These are phyloP conservation scores for Trametes maxima DNA, from an alignment of 768 basidiomycete genomes.

Conservation along the genomic window DNA sequence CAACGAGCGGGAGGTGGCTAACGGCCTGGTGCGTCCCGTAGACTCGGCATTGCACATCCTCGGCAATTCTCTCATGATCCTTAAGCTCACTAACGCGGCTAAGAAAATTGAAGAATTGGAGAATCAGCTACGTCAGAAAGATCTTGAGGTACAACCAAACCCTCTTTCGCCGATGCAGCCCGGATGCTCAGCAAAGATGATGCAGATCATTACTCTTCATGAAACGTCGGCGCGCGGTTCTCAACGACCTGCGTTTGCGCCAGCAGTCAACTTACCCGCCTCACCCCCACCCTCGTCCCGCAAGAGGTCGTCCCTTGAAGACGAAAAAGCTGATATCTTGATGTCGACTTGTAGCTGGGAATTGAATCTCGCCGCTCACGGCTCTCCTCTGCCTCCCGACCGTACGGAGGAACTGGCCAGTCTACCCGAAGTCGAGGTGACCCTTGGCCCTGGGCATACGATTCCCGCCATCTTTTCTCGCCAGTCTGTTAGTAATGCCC, in stretches of 20 bases:
- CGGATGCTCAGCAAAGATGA: background rate
- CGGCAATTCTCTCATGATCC: background rate
- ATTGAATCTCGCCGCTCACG: conserved; percentile 12
- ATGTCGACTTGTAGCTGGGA: background rate
- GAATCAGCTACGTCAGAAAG: background rate
- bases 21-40: background rate
- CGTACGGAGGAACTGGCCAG: conserved; percentile 30
- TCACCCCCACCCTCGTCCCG: background rate
- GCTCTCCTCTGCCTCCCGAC: conserved; percentile 21
- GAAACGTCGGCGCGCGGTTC: background rate
- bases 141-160: background rate
- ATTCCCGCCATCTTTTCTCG: conserved; percentile 42
- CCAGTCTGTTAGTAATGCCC: conserved; percentile 37
- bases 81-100: conserved; percentile 1
- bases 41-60: too few relatives aligned
- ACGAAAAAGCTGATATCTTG: background rate
- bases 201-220: background rate
- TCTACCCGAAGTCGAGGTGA: conserved; percentile 32
- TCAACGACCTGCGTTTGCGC: background rate
- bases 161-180: background rate
- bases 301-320: background rate
- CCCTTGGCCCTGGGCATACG: conserved; percentile 23
- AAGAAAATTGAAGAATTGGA: conserved; percentile 17
- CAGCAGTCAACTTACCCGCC: background rate
- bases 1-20: background rate